Base-by-base conservation (phyloP, 1,284 basidiomycete species). In the Sphagnurus paluster region DNA sequence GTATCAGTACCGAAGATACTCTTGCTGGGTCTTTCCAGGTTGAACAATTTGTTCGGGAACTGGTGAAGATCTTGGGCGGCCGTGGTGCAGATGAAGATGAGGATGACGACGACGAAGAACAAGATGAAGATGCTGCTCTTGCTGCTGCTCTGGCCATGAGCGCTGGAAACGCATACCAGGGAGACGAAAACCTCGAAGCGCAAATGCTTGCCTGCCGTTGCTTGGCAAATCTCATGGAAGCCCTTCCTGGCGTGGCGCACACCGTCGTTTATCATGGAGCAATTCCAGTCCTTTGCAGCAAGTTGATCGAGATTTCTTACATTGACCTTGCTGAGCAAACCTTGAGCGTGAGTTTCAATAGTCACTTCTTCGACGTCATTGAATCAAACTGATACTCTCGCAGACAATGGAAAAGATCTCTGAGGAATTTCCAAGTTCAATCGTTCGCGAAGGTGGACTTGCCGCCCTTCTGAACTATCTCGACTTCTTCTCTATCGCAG, bases 271-370 rank as follows among this genome's bases (percentile, higher is more conserved):
- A 96, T 62, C 90, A 95, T 59, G 94, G 93, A 14, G 94, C 93
- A 13, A 94, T 98, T 47, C 93, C 91, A 16, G 92, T 94, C 25
- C 77, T 98, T 39, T 97, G 94, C 79, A 90, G 89, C 76, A 97
- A 98, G 67, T 71, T 98, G 52, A 84, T 93, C 62, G 92, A 96
- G 68, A 98, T 98, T 46, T 91, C 92, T 20, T 96, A 94, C 64
- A 97, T 98, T 58, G 94, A 98, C 66, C 76, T 98, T 39, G 94
- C 95, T 6, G 95, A 98, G 64, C 95, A 98, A 69, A 96, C 94
- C 5, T 71, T 98, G 51, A 94, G 91, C 63, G 93, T 96, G 72
- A 74, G 93, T 83, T 24, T 30, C 34, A 51, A 44, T 37, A 46
- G 50, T 41, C 29, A 33, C 43, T 20, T 38, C 34, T 59, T 57